These are phyloP conservation scores for Eutypa lata DNA, from an alignment of 2,329 filamentous ascomycete species.

Conservation along the genomic window DNA sequence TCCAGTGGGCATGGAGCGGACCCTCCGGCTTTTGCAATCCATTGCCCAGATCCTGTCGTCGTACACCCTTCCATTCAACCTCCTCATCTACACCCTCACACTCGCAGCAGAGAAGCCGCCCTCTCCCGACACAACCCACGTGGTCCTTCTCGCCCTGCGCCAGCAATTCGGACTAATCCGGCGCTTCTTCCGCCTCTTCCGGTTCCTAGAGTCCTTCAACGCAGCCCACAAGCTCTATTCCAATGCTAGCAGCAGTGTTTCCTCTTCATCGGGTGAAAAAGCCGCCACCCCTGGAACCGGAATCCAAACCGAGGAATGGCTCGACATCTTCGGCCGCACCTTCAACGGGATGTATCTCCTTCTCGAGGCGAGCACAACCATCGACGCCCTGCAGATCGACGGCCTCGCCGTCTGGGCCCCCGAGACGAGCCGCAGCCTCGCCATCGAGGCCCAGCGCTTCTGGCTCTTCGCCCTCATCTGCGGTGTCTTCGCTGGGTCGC, in stretches of 20 bases:
- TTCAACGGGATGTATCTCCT: slow-evolving; percentile 66
- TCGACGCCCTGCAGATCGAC: slow-evolving; percentile 45
- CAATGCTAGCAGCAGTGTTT: too few species aligned
- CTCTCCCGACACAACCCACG: slow-evolving; percentile 26
- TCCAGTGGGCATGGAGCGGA: slow-evolving; percentile 59
- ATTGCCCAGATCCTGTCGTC: slow-evolving; percentile 45
- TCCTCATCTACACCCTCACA: slow-evolving; percentile 25
- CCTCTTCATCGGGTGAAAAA: slow-evolving; percentile 8
- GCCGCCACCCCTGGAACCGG: background rate
- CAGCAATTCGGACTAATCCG: slow-evolving; percentile 47
- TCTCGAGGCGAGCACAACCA: slow-evolving; percentile 62
- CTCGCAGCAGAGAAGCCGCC: slow-evolving; percentile 8
- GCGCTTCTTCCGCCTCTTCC: slow-evolving; percentile 66
- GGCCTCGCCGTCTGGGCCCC: slow-evolving; percentile 51
- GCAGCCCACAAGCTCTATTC: slow-evolving; percentile 46
- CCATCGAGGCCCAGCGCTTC: slow-evolving; percentile 62
- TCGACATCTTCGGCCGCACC: slow-evolving; percentile 55
- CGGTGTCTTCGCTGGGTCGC: slow-evolving; percentile 41
- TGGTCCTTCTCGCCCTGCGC: slow-evolving; percentile 33
- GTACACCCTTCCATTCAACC: slow-evolving; percentile 38
- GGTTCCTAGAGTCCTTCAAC: slow-evolving; percentile 60
- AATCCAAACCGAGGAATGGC: slow-evolving; percentile 32
- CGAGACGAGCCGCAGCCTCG: slow-evolving; percentile 42
- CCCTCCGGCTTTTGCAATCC: slow-evolving; percentile 56
- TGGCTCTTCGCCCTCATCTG: slow-evolving; percentile 64